phyloP scores from a whole-genome alignment of 495 filamentous ascomycete species.

The Chaetomidium leptoderma region DNA sequence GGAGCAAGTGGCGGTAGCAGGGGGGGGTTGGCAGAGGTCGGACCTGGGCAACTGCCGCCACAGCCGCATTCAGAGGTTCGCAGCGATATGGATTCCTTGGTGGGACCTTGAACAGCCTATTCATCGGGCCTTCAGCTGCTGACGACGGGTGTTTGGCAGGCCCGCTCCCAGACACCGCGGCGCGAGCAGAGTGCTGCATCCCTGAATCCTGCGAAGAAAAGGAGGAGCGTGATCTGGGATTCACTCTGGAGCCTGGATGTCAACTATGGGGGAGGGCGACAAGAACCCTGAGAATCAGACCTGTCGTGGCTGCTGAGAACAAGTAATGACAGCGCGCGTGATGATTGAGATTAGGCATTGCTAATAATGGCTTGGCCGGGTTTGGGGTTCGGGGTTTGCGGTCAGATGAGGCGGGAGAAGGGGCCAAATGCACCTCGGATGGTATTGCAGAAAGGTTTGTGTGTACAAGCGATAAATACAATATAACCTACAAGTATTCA shows the following conservation, averaged over 20 bases:
- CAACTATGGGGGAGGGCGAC: constrained; percentile 36
- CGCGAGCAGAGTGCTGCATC: constrained; percentile 33
- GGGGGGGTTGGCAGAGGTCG: constrained; percentile 5
- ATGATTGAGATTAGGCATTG: no score
- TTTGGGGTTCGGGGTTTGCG: not conserved
- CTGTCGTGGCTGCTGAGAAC: not conserved
- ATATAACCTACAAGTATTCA: not conserved
- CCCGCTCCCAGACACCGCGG: constrained; percentile 18
- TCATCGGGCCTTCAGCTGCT: constrained; percentile 14
- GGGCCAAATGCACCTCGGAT: not conserved
- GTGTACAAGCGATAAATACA: constrained; percentile 12
- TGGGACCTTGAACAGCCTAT: constrained; percentile 28
- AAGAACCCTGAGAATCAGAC: not conserved
- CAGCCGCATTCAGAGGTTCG: constrained; percentile 32
- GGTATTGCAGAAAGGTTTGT: not conserved
- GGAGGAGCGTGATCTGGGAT: constrained; percentile 50
- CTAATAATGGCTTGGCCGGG: no score
- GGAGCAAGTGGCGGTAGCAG: constrained; percentile 1
- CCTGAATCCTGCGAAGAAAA: constrained; percentile 36
- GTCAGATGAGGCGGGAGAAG: not conserved
- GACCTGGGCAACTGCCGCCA: constrained; percentile 14
- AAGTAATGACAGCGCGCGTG: no score
- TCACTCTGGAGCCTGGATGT: constrained; percentile 51
- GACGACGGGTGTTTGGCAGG: constrained; percentile 24
- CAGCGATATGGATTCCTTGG: constrained; percentile 30